phyloP scores from a whole-genome alignment of 2,329 filamentous ascomycete species.

The Neonectria magnoliae region DNA sequence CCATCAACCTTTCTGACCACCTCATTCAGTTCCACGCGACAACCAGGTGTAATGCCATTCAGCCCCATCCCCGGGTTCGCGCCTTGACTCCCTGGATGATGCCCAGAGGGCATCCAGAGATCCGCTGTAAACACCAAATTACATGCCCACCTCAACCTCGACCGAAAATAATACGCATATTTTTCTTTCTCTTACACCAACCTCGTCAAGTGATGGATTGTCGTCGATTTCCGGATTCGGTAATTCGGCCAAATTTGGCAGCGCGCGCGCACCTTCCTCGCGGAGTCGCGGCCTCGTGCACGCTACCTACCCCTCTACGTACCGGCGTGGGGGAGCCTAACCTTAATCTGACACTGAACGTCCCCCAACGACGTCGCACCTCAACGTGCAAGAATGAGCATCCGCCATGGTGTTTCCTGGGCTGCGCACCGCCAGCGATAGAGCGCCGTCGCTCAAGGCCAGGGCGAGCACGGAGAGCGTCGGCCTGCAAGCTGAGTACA shows the following conservation, averaged over 20 bases:
- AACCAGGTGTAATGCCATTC: neutral
- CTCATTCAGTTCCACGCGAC: no score
- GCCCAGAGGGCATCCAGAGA: neutral
- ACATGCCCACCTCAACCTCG: neutral
- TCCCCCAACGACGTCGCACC: constrained; percentile 1
- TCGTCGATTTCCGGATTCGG: neutral
- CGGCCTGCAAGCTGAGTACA: constrained; percentile 54
- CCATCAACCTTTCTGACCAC: no score
- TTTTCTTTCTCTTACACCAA: neutral
- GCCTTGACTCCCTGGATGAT: neutral
- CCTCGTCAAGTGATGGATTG: neutral
- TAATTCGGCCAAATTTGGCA: neutral
- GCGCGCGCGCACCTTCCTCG: constrained; percentile 8
- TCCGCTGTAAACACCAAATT: neutral
- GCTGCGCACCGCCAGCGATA: constrained; percentile 57
- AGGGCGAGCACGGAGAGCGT: constrained; percentile 44
- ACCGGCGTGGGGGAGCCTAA: constrained; percentile 3
- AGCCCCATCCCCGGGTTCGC: neutral
- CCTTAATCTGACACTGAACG: constrained; percentile 16
- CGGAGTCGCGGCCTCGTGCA: neutral
- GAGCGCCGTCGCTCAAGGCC: constrained; percentile 46
- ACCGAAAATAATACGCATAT: neutral
- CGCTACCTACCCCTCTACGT: neutral
- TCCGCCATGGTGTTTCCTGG: constrained; percentile 61
- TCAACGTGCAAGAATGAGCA: constrained; percentile 47